These are phyloP conservation scores for Tolypocladium tundrense DNA, from an alignment of 2,329 filamentous ascomycete genomes.

Conservation along the genomic window DNA sequence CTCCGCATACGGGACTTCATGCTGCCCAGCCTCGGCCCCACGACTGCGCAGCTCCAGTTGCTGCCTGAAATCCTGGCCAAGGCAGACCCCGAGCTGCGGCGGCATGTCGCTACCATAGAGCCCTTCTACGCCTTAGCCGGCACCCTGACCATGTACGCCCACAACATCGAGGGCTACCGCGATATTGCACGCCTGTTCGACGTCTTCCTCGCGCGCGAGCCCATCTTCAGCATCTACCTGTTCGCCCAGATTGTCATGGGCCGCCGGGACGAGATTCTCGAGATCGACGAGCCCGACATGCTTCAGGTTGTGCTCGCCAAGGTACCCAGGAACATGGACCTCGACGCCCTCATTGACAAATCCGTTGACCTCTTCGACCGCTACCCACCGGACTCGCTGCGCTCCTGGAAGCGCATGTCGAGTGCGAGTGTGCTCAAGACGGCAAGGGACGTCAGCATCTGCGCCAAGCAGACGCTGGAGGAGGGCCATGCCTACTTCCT, in stretches of 20 bases:
- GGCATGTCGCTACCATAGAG: conserved; percentile 66
- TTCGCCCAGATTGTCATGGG: conserved; percentile 82
- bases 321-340: conserved; percentile 67
- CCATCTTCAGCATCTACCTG: conserved; percentile 82
- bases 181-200: conserved; percentile 90
- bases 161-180: conserved; percentile 83
- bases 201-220: conserved; percentile 75
- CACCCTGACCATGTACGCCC: conserved; percentile 90
- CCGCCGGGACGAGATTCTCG: conserved; percentile 74
- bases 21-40: conserved; percentile 76
- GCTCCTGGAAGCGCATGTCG: conserved; percentile 64
- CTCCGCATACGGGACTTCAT: conserved; percentile 95
- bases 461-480: conserved; percentile 45
- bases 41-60: conserved; percentile 74
- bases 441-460: conserved; percentile 42
- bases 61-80: conserved; percentile 70
- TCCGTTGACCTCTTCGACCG: conserved; percentile 53
- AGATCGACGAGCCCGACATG: conserved; percentile 89
- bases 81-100: conserved; percentile 61
- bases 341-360: conserved; percentile 64
- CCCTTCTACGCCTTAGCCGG: conserved; percentile 92
- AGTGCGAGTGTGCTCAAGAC: conserved; percentile 77
- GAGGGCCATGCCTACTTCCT: conserved; percentile 61
- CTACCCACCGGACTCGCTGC: conserved; percentile 64
- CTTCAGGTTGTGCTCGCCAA: conserved; percentile 81